Percentiles rank a stretch among this genome's conserved stretches.
Conservation (phyloP, 1,284 basidiomycete species). For the Heliocybe sulcata region DNA sequence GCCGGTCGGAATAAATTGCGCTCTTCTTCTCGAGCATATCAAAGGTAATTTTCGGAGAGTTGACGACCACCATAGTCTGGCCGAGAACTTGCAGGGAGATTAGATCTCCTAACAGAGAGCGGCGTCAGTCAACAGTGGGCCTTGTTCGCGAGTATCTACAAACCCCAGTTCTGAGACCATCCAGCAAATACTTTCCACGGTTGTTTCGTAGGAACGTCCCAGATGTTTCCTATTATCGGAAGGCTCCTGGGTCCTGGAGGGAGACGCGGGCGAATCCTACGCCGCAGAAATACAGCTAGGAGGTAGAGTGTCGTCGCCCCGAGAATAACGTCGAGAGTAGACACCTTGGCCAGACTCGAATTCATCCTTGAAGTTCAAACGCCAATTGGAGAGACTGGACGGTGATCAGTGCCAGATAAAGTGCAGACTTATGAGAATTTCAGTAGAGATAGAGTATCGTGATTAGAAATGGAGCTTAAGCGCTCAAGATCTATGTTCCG, state of each 20-base stretch:
- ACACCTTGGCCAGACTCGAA: not conserved
- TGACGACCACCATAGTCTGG: slow-evolving; percentile 5
- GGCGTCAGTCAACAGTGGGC: too few relatives aligned
- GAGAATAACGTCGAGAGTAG: not conserved
- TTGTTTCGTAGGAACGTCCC: not conserved
- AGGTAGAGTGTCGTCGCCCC: not conserved
- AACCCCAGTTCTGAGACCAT: not conserved
- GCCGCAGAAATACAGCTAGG: not conserved
- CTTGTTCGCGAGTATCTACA: not conserved
- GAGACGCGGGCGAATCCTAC: not conserved
- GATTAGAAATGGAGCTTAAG: too few relatives aligned
- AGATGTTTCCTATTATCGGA: not conserved
- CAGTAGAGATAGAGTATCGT: too few relatives aligned
- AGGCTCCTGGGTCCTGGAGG: not conserved
- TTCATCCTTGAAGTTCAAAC: not conserved
- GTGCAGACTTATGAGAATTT: too few relatives aligned
- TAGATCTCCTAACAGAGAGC: not conserved
- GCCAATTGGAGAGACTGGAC: too few relatives aligned
- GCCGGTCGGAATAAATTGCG: slow-evolving; percentile 5
- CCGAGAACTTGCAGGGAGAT: slow-evolving; percentile 1
- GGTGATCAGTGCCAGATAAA: too few relatives aligned
- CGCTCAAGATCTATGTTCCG: too few relatives aligned
- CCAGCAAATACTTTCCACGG: not conserved
- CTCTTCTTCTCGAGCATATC: slow-evolving; percentile 6
- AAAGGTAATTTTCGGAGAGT: slow-evolving; percentile 1